Evolutionary conservation across 2,329 filamentous ascomycete species (phyloP).

Genomic region (Coniochaeta hoffmannii): DNA sequence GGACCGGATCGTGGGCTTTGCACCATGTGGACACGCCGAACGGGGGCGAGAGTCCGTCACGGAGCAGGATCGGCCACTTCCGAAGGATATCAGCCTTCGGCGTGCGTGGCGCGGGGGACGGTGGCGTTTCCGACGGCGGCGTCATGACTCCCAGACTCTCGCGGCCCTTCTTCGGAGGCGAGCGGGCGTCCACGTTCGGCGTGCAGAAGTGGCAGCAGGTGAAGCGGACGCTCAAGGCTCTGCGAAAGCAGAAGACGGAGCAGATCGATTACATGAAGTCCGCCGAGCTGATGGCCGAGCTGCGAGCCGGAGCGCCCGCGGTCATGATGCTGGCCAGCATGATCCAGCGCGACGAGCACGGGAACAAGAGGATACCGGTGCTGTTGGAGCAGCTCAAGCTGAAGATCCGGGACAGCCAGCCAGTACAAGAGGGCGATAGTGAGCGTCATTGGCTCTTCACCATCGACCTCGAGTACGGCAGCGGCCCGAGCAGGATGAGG

Average conservation of each 20-base stretch:
- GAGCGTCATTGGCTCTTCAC: constrained; percentile 78
- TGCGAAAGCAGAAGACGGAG: constrained; percentile 78
- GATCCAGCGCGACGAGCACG: constrained; percentile 95
- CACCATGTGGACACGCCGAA: constrained; percentile 41
- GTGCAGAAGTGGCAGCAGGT: constrained; percentile 88
- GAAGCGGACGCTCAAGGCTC: constrained; percentile 76
- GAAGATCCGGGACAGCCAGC: constrained; percentile 70
- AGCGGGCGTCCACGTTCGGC: constrained; percentile 64
- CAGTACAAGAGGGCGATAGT: constrained; percentile 54
- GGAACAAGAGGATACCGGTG: constrained; percentile 89
- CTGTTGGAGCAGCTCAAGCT: constrained; percentile 92
- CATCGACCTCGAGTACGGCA: constrained; percentile 93
- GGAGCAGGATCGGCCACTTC: constrained; percentile 54
- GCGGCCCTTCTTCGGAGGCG: constrained; percentile 52
- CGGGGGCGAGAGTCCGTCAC: constrained; percentile 43
- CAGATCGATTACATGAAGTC: constrained; percentile 92
- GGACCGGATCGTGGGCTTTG: constrained; percentile 52
- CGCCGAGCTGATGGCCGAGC: constrained; percentile 89
- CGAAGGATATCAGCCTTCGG: constrained; percentile 60
- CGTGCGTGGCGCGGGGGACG: constrained; percentile 43
- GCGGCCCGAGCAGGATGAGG: constrained; percentile 89
- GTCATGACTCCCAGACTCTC: constrained; percentile 40
- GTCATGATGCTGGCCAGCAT: constrained; percentile 93
- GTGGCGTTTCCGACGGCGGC: constrained; percentile 55
- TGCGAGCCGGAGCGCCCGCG: constrained; percentile 86